These are phyloP conservation scores for Geranomyces variabilis DNA, from an alignment of 192 early-diverging fungal species.

Conservation along the genomic window DNA sequence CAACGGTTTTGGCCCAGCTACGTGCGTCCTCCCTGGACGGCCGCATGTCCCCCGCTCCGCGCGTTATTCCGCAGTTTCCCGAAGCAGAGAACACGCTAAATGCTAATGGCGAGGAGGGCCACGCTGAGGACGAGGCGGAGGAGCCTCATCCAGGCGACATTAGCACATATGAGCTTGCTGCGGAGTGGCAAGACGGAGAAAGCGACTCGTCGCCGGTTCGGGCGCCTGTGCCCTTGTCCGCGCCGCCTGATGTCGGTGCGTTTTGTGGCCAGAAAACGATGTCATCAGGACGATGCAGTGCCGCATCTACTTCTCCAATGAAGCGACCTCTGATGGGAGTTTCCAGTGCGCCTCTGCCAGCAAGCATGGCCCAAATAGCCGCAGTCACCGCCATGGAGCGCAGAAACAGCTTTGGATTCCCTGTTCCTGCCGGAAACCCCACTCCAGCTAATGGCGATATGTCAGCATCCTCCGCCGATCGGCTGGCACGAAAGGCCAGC, in stretches of 20 bases:
- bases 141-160: constrained; percentile 3
- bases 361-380: no score
- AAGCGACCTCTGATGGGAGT: not conserved
- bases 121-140: not conserved
- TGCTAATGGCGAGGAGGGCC: not conserved
- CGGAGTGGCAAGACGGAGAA: not conserved
- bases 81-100: not conserved
- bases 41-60: not conserved
- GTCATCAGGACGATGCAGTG: not conserved
- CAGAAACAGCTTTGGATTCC: constrained; percentile 9
- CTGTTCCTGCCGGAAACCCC: not conserved
- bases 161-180: constrained; percentile 9
- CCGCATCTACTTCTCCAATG: not conserved
- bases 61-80: not conserved
- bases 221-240: not conserved
- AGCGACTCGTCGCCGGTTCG: not conserved
- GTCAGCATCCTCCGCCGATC: no score
- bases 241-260: not conserved
- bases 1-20: constrained; percentile 8
- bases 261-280: not conserved
- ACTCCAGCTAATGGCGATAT: no score
- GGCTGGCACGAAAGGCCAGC: no score
- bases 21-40: constrained; percentile 21
- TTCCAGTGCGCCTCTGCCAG: not conserved
- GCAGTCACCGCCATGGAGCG: not conserved